phyloP scores from a whole-genome alignment of 148 eudicot species.

The Hydrangea macrophylla region DNA sequence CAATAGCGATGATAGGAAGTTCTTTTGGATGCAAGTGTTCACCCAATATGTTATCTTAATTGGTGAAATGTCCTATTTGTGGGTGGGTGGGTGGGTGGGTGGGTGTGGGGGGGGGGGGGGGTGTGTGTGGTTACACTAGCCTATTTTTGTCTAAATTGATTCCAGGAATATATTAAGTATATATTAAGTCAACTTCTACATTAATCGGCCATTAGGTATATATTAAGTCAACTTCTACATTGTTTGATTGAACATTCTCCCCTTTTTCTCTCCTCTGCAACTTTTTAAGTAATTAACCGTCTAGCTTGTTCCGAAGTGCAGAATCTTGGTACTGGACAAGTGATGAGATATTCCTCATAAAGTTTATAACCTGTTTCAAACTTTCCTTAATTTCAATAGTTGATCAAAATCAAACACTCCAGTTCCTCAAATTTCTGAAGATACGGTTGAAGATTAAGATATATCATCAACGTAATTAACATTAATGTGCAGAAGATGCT shows the following conservation, averaged over 20 bases:
- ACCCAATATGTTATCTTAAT: background rate
- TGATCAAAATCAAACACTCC: slow-evolving; percentile 71
- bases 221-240: too few relatives aligned
- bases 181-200: slow-evolving; percentile 66
- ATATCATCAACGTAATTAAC: slow-evolving; percentile 88
- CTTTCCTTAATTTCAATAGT: slow-evolving; percentile 34
- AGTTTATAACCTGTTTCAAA: background rate
- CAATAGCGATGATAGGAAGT: slow-evolving; percentile 86
- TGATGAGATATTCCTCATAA: background rate
- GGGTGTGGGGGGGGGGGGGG: too few relatives aligned
- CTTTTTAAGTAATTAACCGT: too few relatives aligned
- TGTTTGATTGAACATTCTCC: background rate
- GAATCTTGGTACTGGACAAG: background rate
- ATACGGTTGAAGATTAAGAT: slow-evolving; percentile 74
- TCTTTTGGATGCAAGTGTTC: slow-evolving; percentile 93
- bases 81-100: too few relatives aligned
- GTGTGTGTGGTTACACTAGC: too few relatives aligned
- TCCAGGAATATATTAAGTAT: slow-evolving; percentile 72
- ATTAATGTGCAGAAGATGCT: background rate
- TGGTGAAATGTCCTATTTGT: background rate
- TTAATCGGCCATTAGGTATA: slow-evolving; percentile 84
- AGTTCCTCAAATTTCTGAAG: slow-evolving; percentile 54
- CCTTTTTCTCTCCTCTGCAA: background rate
- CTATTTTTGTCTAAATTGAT: slow-evolving; percentile 12
- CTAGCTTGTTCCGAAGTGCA: background rate